These are phyloP conservation scores for Tolypocladium tropicale DNA, from an alignment of 2,329 filamentous ascomycete species.

Conservation along the genomic window DNA sequence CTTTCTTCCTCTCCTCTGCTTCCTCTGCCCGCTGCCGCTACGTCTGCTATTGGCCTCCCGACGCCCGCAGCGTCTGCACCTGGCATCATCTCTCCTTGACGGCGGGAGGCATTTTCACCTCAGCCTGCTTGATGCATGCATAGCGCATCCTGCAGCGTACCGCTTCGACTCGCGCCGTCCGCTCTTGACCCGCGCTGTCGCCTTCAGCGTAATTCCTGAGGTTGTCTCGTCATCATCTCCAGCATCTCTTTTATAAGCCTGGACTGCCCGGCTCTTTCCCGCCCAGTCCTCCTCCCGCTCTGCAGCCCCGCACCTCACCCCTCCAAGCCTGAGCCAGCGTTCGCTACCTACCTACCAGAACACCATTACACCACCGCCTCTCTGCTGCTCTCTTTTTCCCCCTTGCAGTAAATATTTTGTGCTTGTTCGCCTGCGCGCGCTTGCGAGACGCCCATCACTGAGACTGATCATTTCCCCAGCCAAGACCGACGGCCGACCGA, in stretches of 20 bases:
- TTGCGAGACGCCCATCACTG: background rate
- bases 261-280: background rate
- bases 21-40: background rate
- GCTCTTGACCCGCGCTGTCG: constrained; percentile 1
- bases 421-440: background rate
- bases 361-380: background rate
- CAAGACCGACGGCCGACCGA: background rate
- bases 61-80: background rate
- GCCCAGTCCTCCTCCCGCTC: background rate
- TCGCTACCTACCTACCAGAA: background rate
- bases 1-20: background rate
- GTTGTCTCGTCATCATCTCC: background rate
- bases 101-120: constrained; percentile 4
- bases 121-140: constrained; percentile 4
- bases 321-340: constrained; percentile 2
- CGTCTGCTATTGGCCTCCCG: background rate
- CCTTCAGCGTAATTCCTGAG: background rate
- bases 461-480: background rate
- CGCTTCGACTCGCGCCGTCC: constrained; percentile 1
- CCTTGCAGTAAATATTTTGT: background rate
- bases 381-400: background rate
- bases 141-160: constrained; percentile 3
- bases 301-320: constrained; percentile 3
- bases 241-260: background rate
- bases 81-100: background rate